phyloP scores from a whole-genome alignment of 495 filamentous ascomycete species.

The Neurospora sp. region DNA sequence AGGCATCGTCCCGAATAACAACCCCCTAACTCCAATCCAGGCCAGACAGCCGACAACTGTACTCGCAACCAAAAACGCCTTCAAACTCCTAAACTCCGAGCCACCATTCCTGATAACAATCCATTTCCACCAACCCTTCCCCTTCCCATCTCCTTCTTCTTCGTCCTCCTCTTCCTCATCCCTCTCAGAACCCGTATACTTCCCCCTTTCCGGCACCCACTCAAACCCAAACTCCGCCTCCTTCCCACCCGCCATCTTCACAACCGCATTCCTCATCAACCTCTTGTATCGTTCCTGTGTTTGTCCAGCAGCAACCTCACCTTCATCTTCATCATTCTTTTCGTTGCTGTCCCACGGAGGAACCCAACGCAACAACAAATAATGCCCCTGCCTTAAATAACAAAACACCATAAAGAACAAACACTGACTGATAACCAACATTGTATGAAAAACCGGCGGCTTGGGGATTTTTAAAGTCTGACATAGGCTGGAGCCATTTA shows the following conservation, averaged over 20 bases:
- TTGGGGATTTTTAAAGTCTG: too few relatives aligned
- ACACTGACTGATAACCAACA: slow-evolving; percentile 58
- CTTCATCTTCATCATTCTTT: slow-evolving; percentile 42
- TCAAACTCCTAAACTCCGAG: neutral
- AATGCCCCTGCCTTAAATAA: slow-evolving; percentile 32
- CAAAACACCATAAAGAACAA: slow-evolving; percentile 48
- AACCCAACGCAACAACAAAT: slow-evolving; percentile 6
- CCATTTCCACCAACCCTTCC: neutral
- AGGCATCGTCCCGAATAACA: neutral
- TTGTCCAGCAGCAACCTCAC: slow-evolving; percentile 7
- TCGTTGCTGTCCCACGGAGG: slow-evolving; percentile 34
- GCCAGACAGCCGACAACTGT: neutral
- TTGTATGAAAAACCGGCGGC: slow-evolving; percentile 45
- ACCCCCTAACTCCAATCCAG: neutral
- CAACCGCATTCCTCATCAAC: neutral
- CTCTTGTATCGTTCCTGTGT: neutral
- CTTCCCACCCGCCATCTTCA: slow-evolving; percentile 17
- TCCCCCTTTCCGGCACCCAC: slow-evolving; percentile 43
- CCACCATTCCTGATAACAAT: neutral
- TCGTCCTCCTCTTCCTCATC: neutral
- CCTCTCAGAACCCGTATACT: slow-evolving; percentile 10
- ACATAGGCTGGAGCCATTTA: slow-evolving; percentile 53
- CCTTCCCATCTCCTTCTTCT: neutral
- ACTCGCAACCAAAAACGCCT: neutral
- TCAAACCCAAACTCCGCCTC: slow-evolving; percentile 53